Percentiles rank a stretch among this genome's conserved stretches.
Evolutionary conservation across 2,329 filamentous ascomycete genomes (phyloP).

Genomic region (Septoria petroselini): DNA sequence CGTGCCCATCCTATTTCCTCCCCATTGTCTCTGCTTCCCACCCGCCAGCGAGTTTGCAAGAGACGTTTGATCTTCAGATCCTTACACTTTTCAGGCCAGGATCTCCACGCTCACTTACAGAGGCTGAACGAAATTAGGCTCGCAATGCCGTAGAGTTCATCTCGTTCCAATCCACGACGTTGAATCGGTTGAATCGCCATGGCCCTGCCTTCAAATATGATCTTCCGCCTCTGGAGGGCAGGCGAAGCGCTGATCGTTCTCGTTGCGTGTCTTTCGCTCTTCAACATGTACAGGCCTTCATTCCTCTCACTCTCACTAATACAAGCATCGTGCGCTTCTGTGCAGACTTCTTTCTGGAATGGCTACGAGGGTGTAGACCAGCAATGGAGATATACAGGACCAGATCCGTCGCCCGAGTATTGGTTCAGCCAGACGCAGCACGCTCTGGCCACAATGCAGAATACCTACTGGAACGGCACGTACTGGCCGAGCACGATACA

Average conservation of each 20-base stretch:
- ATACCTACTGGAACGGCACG: conserved; percentile 34
- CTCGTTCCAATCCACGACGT: neutral
- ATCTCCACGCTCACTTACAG: neutral
- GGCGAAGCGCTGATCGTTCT: conserved; percentile 9
- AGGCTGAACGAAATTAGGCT: conserved; percentile 10
- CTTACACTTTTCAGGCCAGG: neutral
- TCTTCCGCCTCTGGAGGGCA: neutral
- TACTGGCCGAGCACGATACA: conserved; percentile 30
- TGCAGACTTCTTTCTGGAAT: conserved; percentile 19
- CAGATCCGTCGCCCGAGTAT: conserved; percentile 18
- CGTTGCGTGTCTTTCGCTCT: conserved; percentile 11
- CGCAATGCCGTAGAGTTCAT: conserved; percentile 1
- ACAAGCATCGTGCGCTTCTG: neutral
- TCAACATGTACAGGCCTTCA: conserved; percentile 16
- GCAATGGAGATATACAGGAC: conserved; percentile 24
- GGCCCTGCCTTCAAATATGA: neutral
- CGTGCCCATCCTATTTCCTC: too few relatives aligned
- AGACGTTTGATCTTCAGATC: neutral
- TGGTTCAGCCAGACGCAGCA: conserved; percentile 34
- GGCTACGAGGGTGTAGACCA: conserved; percentile 13
- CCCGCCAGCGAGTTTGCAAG: too few relatives aligned
- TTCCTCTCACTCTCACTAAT: conserved; percentile 7
- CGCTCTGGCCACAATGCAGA: conserved; percentile 32
- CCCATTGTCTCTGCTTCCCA: too few relatives aligned
- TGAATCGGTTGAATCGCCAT: neutral